Conservation (phyloP, 2,329 filamentous ascomycete species). For the Triangularia verruculosa region DNA sequence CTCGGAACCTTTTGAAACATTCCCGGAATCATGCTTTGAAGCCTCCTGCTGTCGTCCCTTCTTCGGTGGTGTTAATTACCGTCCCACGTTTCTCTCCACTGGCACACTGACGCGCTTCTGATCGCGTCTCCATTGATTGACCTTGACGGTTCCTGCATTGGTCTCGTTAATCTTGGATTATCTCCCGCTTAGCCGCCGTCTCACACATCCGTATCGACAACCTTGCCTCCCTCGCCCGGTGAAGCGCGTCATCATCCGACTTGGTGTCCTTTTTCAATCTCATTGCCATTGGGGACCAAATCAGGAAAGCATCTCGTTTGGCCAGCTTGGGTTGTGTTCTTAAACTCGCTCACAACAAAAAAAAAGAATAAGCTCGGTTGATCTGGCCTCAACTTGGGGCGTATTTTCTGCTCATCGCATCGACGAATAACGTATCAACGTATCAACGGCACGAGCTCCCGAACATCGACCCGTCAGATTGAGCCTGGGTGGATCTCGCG, state of each 20-base stretch:
- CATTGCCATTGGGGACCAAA: background rate
- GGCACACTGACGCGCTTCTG: background rate
- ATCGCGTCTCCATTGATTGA: background rate
- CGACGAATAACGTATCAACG: constrained; percentile 6
- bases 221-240: background rate
- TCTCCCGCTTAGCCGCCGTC: constrained; percentile 10
- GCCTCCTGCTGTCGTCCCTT: background rate
- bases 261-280: background rate
- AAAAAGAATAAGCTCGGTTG: background rate
- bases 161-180: background rate
- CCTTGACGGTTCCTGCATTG: background rate
- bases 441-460: constrained; percentile 26
- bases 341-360: background rate
- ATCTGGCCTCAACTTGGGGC: background rate
- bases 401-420: background rate
- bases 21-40: background rate
- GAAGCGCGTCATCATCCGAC: background rate
- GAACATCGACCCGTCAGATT: constrained; percentile 18
- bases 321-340: background rate
- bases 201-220: background rate
- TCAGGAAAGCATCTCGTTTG: background rate
- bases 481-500: constrained; percentile 18
- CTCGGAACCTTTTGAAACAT: background rate
- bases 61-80: background rate
- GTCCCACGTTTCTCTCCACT: too few species aligned